These are phyloP conservation scores for Tolypocladium amazonense DNA, from an alignment of 2,329 filamentous ascomycete species.

Conservation along the genomic window DNA sequence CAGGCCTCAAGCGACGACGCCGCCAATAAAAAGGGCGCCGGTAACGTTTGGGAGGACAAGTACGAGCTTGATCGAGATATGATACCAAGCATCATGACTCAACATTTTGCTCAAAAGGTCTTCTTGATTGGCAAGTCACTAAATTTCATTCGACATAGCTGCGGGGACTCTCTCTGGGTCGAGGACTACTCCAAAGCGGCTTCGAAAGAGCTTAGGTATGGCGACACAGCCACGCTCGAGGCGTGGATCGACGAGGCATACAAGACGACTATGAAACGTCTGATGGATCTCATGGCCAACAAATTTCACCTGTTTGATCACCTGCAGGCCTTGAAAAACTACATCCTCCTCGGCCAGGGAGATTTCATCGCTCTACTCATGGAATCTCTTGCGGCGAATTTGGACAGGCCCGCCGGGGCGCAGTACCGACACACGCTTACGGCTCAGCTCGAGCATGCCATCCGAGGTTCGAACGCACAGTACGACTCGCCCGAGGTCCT, in stretches of 20 bases:
- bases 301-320: slow-evolving; percentile 96
- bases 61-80: slow-evolving; percentile 77
- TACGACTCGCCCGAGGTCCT: slow-evolving; percentile 90
- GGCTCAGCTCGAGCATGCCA: slow-evolving; percentile 95
- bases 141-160: slow-evolving; percentile 96
- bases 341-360: slow-evolving; percentile 86
- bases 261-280: slow-evolving; percentile 91
- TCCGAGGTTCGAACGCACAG: slow-evolving; percentile 93
- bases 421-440: slow-evolving; percentile 96
- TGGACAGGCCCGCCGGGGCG: slow-evolving; percentile 90
- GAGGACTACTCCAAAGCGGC: slow-evolving; percentile 89
- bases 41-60: slow-evolving; percentile 96
- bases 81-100: slow-evolving; percentile 87
- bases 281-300: slow-evolving; percentile 86
- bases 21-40: slow-evolving; percentile 50
- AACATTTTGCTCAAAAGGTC: slow-evolving; percentile 90
- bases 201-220: slow-evolving; percentile 84
- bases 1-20: slow-evolving; percentile 47
- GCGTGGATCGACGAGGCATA: slow-evolving; percentile 94
- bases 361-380: slow-evolving; percentile 96
- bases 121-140: slow-evolving; percentile 96
- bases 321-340: slow-evolving; percentile 83
- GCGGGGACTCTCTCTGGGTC: slow-evolving; percentile 88
- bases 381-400: slow-evolving; percentile 86
- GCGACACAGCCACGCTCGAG: slow-evolving; percentile 84